phyloP scores from a whole-genome alignment of 2,329 filamentous ascomycete species.

The Myotisia sp. region DNA sequence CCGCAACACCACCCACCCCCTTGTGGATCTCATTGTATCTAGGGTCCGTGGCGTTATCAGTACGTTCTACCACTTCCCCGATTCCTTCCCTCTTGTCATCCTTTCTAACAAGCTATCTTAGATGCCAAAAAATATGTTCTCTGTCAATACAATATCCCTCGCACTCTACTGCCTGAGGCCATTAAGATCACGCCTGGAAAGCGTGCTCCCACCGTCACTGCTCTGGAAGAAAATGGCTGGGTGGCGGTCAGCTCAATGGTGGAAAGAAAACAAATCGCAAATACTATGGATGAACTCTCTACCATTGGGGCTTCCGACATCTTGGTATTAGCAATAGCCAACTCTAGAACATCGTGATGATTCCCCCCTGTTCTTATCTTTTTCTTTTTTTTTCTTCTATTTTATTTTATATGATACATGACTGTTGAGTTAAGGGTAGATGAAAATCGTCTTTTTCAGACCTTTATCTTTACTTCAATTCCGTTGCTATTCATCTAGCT shows the following conservation, averaged over 20 bases:
- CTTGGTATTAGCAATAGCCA: slow-evolving; percentile 71
- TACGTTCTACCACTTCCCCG: slow-evolving; percentile 17
- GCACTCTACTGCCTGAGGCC: slow-evolving; percentile 51
- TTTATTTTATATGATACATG: too few relatives aligned
- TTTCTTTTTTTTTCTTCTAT: too few relatives aligned
- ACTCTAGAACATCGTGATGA: slow-evolving; percentile 43
- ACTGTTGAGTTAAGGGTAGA: too few relatives aligned
- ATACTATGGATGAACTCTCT: slow-evolving; percentile 72
- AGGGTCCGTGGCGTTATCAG: slow-evolving; percentile 88
- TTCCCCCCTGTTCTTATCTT: background rate
- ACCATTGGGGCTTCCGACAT: slow-evolving; percentile 71
- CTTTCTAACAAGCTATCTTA: slow-evolving; percentile 17
- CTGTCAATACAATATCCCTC: slow-evolving; percentile 88
- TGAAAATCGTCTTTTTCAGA: too few relatives aligned
- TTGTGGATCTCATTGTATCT: slow-evolving; percentile 71
- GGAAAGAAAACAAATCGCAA: slow-evolving; percentile 68
- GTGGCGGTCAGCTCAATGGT: slow-evolving; percentile 93
- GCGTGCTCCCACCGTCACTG: slow-evolving; percentile 81
- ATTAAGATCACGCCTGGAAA: slow-evolving; percentile 79
- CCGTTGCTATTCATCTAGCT: too few relatives aligned
- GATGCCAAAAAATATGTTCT: slow-evolving; percentile 84
- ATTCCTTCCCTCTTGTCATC: background rate
- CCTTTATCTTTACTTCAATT: too few relatives aligned
- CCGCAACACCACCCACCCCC: slow-evolving; percentile 61
- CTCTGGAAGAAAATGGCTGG: slow-evolving; percentile 78